phyloP scores from a whole-genome alignment of 495 filamentous ascomycete genomes.

The Neurospora cerealis region DNA sequence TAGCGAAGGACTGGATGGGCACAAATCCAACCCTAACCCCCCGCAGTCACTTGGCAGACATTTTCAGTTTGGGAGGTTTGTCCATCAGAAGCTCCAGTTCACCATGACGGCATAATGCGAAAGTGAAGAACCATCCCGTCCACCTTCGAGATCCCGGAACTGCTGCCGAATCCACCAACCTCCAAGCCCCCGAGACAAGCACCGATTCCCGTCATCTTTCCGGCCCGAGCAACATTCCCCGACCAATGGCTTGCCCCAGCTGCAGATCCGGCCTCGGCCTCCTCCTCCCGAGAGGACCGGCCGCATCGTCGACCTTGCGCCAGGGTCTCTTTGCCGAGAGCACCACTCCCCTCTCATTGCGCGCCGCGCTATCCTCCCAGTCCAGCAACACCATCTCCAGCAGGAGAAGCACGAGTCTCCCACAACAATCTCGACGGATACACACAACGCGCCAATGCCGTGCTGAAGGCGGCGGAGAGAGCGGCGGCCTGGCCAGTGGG shows the following conservation, averaged over 20 bases:
- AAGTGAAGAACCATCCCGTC: neutral
- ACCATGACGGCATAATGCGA: neutral
- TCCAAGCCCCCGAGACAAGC: slow-evolving; percentile 5
- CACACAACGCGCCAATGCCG: slow-evolving; percentile 1
- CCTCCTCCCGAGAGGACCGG: slow-evolving; percentile 5
- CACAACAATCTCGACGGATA: neutral
- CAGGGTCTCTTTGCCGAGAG: slow-evolving; percentile 1
- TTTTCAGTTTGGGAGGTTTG: neutral
- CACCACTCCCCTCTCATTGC: neutral
- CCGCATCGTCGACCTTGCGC: slow-evolving; percentile 2
- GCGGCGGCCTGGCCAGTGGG: neutral
- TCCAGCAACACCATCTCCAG: neutral
- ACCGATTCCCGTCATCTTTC: neutral
- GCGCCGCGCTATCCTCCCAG: neutral
- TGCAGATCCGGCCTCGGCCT: slow-evolving; percentile 13
- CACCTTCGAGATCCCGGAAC: neutral
- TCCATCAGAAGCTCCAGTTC: neutral
- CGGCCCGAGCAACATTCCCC: neutral
- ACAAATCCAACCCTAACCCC: slow-evolving; percentile 17
- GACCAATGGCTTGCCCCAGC: slow-evolving; percentile 20
- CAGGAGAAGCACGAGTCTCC: neutral
- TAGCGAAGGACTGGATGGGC: neutral
- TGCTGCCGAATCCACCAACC: neutral
- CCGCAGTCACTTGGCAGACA: neutral
- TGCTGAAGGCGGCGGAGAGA: neutral